Evolutionary conservation across 805 yeast species (phyloP).

Genomic region (Candida montana): DNA sequence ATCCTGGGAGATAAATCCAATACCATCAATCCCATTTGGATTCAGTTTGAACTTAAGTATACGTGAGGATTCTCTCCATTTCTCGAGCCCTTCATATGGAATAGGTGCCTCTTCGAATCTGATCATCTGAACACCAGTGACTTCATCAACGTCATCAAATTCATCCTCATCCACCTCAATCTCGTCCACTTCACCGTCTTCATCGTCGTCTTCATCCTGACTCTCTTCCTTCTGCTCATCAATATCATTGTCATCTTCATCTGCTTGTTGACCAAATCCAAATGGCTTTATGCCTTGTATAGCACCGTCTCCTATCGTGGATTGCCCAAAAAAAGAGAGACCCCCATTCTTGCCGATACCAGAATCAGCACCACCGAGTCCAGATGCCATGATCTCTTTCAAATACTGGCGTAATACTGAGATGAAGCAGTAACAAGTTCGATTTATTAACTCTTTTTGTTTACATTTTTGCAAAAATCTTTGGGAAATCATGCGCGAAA

Average conservation of each 20-base stretch:
- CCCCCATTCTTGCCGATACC: no score
- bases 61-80: slow-evolving; percentile 32
- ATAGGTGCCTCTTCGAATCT: slow-evolving; percentile 31
- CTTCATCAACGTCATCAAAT: slow-evolving; percentile 23
- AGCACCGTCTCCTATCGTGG: not conserved
- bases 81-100: slow-evolving; percentile 26
- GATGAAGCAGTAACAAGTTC: not conserved
- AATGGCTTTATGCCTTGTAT: not conserved
- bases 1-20: slow-evolving; percentile 33
- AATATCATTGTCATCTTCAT: not conserved
- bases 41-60: slow-evolving; percentile 43
- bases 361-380: no score
- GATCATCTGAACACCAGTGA: slow-evolving; percentile 25
- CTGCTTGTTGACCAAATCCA: not conserved
- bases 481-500: no score
- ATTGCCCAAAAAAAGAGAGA: no score
- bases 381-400: slow-evolving; percentile 2
- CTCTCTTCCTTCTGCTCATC: slow-evolving; percentile 10
- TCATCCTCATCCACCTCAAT: slow-evolving; percentile 17
- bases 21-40: slow-evolving; percentile 35
- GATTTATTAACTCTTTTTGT: slow-evolving; percentile 3
- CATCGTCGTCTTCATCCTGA: slow-evolving; percentile 12
- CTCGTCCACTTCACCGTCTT: slow-evolving; percentile 4
- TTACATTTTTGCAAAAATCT: slow-evolving; percentile 1
- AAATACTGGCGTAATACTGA: no score